phyloP scores from a whole-genome alignment of 768 basidiomycete genomes.

The Flagelloscypha sp. region DNA sequence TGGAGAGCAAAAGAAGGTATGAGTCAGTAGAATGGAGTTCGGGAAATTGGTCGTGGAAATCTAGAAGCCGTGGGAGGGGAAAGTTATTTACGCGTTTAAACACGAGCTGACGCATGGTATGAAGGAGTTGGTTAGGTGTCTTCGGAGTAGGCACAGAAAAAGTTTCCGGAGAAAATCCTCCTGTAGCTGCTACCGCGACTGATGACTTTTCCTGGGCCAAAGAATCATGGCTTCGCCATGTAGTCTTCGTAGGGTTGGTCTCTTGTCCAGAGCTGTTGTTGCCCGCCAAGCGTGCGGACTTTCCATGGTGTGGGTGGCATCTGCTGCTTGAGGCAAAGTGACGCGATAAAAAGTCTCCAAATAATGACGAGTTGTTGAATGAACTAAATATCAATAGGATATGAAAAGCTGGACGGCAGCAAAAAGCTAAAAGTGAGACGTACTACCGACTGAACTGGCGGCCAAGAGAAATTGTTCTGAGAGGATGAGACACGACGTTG shows the following conservation, averaged over 20 bases:
- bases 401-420: conserved; percentile 37
- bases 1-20: conserved; percentile 36
- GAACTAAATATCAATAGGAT: conserved; percentile 19
- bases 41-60: conserved; percentile 38
- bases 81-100: conserved; percentile 21
- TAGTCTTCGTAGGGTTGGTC: too few species aligned
- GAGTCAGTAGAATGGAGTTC: conserved; percentile 32
- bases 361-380: too few species aligned
- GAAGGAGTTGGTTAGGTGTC: conserved; percentile 12
- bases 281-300: too few species aligned
- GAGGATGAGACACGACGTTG: too few species aligned
- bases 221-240: neutral
- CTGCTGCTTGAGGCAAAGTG: too few species aligned
- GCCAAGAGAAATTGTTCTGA: too few species aligned
- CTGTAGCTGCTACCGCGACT: neutral
- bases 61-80: conserved; percentile 31
- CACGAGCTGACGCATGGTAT: conserved; percentile 33
- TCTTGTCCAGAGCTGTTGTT: too few species aligned
- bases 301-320: too few species aligned
- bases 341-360: too few species aligned
- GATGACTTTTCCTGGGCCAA: neutral
- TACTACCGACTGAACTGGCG: too few species aligned
- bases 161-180: conserved; percentile 1
- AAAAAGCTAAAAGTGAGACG: too few species aligned
- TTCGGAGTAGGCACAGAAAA: conserved; percentile 7